These are phyloP conservation scores for Trichoderma gracile DNA, from an alignment of 2,329 filamentous ascomycete genomes.

Conservation along the genomic window DNA sequence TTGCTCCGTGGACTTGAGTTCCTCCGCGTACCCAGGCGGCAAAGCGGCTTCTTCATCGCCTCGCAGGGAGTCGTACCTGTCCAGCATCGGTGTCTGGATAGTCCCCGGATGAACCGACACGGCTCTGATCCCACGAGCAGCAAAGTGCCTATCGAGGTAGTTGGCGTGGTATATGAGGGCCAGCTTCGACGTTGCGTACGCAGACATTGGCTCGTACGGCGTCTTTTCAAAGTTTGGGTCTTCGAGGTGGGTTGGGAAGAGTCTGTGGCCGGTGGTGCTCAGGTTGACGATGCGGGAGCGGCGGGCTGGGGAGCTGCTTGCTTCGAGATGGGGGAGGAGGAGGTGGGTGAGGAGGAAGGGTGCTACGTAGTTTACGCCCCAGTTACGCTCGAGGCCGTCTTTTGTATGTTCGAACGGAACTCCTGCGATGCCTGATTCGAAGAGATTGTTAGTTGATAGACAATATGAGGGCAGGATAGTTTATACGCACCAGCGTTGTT, in stretches of 20 bases:
- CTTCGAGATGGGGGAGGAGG: not conserved
- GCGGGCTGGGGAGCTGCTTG: not conserved
- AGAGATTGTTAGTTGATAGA: not conserved
- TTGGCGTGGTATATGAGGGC: constrained; percentile 2
- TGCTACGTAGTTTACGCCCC: not conserved
- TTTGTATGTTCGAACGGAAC: not conserved
- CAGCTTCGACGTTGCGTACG: constrained; percentile 8
- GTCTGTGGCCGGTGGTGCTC: not conserved
- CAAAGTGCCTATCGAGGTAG: not conserved
- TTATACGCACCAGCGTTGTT: not conserved
- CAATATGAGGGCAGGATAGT: not conserved
- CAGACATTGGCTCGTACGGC: constrained; percentile 1
- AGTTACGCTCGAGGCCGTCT: not conserved
- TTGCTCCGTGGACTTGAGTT: not conserved
- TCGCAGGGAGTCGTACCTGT: not conserved
- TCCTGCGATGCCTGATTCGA: not conserved
- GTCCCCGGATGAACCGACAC: not conserved
- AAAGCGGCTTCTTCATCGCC: not conserved
- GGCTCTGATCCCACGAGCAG: not conserved
- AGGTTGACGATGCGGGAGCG: constrained; percentile 2
- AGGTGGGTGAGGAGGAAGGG: not conserved
- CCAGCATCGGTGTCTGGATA: not conserved
- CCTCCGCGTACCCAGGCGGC: not conserved
- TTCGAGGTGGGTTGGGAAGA: not conserved
- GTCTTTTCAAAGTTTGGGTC: constrained; percentile 1